Base-by-base conservation (phyloP, 805 yeast species). In the Candida corydali region DNA sequence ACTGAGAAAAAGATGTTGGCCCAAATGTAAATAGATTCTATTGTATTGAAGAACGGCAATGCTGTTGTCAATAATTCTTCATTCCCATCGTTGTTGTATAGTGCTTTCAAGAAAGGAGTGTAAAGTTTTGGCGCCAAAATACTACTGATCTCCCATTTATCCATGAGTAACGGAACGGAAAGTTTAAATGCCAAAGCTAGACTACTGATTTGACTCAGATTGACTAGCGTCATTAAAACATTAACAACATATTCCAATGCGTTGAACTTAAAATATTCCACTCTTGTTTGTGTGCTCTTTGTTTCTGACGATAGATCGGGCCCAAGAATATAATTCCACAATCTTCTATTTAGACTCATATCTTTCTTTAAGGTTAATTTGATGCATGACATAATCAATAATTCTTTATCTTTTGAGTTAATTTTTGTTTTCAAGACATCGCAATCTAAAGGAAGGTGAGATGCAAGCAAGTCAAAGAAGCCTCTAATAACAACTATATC, bases 261-360 rank as follows among this genome's bases (percentile, higher is more conserved):
- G 50, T 71, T 69, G 5, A 49, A 52, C n/a, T 64, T 51, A 55
- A 89, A 88, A 52, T 82, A 89, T 22, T 69, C 69, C 4, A 73
- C 55, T 38, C 79, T 57, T 5, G 65, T 43, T 17, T 59, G 40
- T 17, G 17, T 33, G 3, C 25, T 11, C 11, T 29, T 32, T n/a
- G 12, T 22, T 11, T 26, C 31, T 6, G 18, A 23, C 2, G 52
- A 55, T 7, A n/a, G 18, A 3, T 33, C 38, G 1, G 96, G 93
- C 0, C 98, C 97, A 19, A 91, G 59, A 6, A 93, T 63, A 95
- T 96, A 93, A 41, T 74, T 80, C 96, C 98, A 89, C 15, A 93
- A 69, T 49, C 99, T 73, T 58, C 98, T 73, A 57, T 93, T 93
- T 41, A 93, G 70, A 7, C 97, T 87, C 96, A 93, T 87, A 57